These are phyloP conservation scores for Sparassis latifolia DNA, from an alignment of 1,284 basidiomycete genomes.

Conservation along the genomic window DNA sequence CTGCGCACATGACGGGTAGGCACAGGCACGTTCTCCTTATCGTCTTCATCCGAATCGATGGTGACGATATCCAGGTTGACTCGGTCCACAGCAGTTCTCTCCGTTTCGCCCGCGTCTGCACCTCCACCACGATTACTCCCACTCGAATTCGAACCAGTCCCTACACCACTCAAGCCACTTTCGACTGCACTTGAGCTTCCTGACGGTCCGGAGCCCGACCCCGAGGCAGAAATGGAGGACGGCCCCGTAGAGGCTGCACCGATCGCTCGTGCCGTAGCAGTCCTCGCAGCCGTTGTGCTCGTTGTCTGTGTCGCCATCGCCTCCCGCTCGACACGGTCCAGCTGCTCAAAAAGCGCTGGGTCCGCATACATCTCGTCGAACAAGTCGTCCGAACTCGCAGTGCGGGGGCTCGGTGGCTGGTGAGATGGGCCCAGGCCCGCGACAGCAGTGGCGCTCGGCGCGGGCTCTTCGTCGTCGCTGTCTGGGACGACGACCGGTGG, in stretches of 20 bases:
- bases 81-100: not conserved
- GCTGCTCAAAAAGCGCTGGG: constrained; percentile 20
- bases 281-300: constrained; percentile 1
- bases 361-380: constrained; percentile 28
- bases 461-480: constrained; percentile 13
- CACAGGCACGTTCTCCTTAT: constrained; percentile 57
- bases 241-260: not conserved
- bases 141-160: not conserved
- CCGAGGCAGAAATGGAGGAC: not conserved
- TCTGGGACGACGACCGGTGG: constrained; percentile 9
- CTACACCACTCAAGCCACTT: not conserved
- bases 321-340: constrained; percentile 32
- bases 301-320: constrained; percentile 11
- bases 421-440: not conserved
- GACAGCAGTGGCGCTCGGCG: not conserved
- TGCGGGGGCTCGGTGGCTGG: constrained; percentile 11
- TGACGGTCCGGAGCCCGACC: not conserved
- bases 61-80: constrained; percentile 29
- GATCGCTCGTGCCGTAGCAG: not conserved
- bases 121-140: not conserved
- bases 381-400: constrained; percentile 20
- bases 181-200: not conserved
- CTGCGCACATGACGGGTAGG: constrained; percentile 47
- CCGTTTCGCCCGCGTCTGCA: not conserved
- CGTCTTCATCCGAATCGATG: constrained; percentile 44